Percentiles rank a stretch among this genome's conserved stretches.
phyloP scores from a whole-genome alignment of 2,329 filamentous ascomycete species.

The Colletotrichum australisinense region DNA sequence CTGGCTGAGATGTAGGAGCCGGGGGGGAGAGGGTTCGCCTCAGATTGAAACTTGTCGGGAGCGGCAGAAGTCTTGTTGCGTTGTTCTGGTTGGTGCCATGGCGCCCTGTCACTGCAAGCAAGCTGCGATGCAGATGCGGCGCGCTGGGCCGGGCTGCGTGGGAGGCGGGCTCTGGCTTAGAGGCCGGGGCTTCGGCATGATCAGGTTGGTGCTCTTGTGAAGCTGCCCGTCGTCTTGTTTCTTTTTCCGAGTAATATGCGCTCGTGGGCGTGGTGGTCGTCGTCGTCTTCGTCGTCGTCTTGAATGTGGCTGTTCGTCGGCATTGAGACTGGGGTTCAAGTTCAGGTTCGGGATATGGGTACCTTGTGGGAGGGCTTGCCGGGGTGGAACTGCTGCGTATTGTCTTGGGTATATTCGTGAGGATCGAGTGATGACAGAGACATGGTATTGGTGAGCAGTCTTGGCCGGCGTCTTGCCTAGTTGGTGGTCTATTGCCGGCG shows the following conservation, averaged over 20 bases:
- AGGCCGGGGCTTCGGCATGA: not conserved
- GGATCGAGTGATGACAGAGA: not conserved
- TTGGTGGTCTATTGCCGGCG: not conserved
- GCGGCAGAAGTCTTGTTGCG: not conserved
- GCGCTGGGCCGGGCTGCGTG: constrained; percentile 15
- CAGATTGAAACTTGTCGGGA: constrained; percentile 21
- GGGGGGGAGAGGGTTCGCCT: not conserved
- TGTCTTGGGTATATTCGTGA: not conserved
- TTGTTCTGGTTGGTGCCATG: constrained; percentile 2
- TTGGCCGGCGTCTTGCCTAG: not conserved
- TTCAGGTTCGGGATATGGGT: not conserved
- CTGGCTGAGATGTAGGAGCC: constrained; percentile 6
- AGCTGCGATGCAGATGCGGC: constrained; percentile 11
- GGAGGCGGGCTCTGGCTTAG: not conserved
- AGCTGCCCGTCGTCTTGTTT: not conserved
- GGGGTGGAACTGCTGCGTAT: not conserved
- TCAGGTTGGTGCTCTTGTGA: not conserved
- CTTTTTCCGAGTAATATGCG: not conserved
- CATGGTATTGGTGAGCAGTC: not conserved
- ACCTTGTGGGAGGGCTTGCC: not conserved
- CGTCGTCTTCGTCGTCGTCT: not conserved
- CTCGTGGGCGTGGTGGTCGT: not conserved
- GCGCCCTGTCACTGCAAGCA: constrained; percentile 17
- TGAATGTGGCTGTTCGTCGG: not conserved
- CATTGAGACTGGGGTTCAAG: not conserved